Conservation (phyloP, 805 yeast species). For the Komagataella phaffii region DNA sequence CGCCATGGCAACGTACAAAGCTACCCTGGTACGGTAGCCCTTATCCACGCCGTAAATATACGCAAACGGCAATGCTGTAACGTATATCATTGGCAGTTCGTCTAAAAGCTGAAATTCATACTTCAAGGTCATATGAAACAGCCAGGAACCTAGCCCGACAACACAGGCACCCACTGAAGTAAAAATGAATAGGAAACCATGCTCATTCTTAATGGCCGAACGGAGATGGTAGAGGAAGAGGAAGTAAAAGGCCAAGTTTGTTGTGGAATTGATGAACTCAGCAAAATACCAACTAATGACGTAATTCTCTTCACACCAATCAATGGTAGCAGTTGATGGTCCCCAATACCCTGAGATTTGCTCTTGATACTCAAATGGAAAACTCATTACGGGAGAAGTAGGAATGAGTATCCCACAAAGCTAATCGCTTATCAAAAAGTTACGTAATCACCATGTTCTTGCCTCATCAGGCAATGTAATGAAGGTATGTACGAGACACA, state of each 20-base stretch:
- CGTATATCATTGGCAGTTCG: constrained; percentile 93
- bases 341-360: constrained; percentile 48
- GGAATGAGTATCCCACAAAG: not conserved
- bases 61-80: constrained; percentile 76
- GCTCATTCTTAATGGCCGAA: constrained; percentile 41
- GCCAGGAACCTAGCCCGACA: constrained; percentile 89
- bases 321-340: constrained; percentile 76
- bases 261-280: constrained; percentile 79
- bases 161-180: constrained; percentile 65
- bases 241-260: constrained; percentile 44
- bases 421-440: not conserved
- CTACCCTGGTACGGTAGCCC: not conserved
- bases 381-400: not conserved
- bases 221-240: constrained; percentile 22
- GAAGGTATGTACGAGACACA: not conserved
- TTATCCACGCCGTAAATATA: constrained; percentile 14
- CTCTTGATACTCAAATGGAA: not conserved
- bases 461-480: not conserved
- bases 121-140: constrained; percentile 86
- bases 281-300: constrained; percentile 79
- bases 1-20: constrained; percentile 8
- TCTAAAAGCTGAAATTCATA: constrained; percentile 82
- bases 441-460: not conserved
- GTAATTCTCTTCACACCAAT: constrained; percentile 95
- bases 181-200: constrained; percentile 57